Evolutionary conservation across 169 alveolate genomes (phyloP).

Genomic region (Cryptosporidium sp.): DNA sequence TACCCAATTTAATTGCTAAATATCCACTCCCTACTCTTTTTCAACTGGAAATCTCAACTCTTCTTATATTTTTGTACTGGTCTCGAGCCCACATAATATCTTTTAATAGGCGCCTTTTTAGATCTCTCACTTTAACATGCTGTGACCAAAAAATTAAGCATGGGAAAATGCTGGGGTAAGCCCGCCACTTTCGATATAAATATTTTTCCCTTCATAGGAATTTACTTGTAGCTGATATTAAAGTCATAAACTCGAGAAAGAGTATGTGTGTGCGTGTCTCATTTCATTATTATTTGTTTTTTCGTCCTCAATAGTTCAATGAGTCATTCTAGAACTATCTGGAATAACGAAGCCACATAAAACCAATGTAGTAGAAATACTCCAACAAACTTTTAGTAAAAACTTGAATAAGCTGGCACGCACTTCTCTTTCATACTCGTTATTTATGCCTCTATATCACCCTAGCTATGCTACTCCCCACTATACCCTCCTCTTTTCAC

Average conservation of each 20-base stretch:
- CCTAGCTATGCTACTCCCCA: too few species aligned
- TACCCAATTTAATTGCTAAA: not conserved
- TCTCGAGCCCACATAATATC: constrained; percentile 18
- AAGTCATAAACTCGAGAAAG: not conserved
- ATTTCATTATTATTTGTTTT: too few species aligned
- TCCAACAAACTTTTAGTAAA: not conserved
- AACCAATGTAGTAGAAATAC: too few species aligned
- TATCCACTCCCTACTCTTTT: not conserved
- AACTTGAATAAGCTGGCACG: not conserved
- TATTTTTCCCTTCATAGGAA: not conserved
- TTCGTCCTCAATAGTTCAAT: too few species aligned
- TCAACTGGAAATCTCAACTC: not conserved
- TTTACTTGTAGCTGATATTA: too few species aligned
- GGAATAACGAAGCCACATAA: too few species aligned
- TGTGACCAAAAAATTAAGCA: not conserved
- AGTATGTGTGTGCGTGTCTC: not conserved
- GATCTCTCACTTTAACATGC: not conserved
- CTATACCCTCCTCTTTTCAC: not conserved
- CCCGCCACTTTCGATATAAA: not conserved
- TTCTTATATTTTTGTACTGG: constrained; percentile 17
- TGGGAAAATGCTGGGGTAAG: not conserved
- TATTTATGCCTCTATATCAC: not conserved
- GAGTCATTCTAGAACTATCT: not conserved
- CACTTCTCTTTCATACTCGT: not conserved
- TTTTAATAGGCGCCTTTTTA: not conserved